Evolutionary conservation across 1,139 yeast species (phyloP).

Genomic region (Debaryomycetaceae sp.): DNA sequence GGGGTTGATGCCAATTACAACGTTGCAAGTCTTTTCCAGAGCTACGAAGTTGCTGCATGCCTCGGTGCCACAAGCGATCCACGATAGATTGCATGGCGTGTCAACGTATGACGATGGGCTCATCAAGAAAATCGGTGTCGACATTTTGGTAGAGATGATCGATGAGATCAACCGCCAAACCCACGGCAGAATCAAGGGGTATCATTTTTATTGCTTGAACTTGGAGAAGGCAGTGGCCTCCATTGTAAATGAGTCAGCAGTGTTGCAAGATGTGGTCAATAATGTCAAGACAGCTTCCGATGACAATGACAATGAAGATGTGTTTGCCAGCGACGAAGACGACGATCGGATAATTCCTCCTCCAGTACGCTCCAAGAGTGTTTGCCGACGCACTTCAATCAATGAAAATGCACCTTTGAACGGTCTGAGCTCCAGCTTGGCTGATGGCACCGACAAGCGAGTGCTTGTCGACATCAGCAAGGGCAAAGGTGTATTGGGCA

Average conservation of each 20-base stretch:
- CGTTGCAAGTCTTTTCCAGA: conserved; percentile 78
- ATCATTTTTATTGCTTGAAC: conserved; percentile 87
- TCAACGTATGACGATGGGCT: conserved; percentile 68
- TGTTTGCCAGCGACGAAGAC: conserved; percentile 32
- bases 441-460: conserved; percentile 36
- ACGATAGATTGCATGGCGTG: conserved; percentile 32
- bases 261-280: conserved; percentile 32
- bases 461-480: conserved; percentile 71
- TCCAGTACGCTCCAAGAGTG: conserved; percentile 6
- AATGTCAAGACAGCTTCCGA: conserved; percentile 12
- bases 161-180: conserved; percentile 50
- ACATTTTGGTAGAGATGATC: conserved; percentile 62
- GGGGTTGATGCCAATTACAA: conserved; percentile 95
- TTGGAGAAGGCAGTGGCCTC: conserved; percentile 89
- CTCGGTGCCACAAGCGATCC: conserved; percentile 55
- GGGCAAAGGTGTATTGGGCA: conserved; percentile 81
- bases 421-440: conserved; percentile 29
- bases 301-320: conserved; percentile 22
- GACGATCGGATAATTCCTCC: conserved; percentile 14
- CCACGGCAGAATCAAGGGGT: conserved; percentile 60
- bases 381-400: conserved; percentile 37
- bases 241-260: conserved; percentile 58
- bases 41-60: conserved; percentile 92
- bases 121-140: conserved; percentile 81
- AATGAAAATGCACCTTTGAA: conserved; percentile 50